phyloP scores from a whole-genome alignment of 2,329 filamentous ascomycete species.

The Ascochyta pisi region DNA sequence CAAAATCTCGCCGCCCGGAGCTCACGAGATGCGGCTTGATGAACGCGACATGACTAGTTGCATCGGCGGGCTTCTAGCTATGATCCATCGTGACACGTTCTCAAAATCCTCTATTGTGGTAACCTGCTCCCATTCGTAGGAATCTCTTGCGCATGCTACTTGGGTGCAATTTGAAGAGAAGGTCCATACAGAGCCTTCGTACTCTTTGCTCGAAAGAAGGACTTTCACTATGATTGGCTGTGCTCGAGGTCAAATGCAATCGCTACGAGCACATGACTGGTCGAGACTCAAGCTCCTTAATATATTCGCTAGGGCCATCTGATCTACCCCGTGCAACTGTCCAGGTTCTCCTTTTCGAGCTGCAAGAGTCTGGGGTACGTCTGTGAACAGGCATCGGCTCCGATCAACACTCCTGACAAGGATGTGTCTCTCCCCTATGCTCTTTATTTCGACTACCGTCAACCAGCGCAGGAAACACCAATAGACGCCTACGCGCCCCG shows the following conservation, averaged over 20 bases:
- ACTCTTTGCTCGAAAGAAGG: neutral
- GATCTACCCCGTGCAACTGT: slow-evolving; percentile 30
- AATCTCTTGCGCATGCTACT: neutral
- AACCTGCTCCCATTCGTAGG: neutral
- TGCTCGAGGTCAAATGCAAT: slow-evolving; percentile 4
- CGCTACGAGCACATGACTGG: slow-evolving; percentile 30
- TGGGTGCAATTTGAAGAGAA: neutral
- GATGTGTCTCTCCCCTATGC: slow-evolving; percentile 17
- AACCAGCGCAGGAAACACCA: neutral
- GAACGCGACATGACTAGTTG: neutral
- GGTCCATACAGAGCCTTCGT: neutral
- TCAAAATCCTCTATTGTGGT: neutral
- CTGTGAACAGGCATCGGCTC: slow-evolving; percentile 27
- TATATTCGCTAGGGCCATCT: slow-evolving; percentile 29
- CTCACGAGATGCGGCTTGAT: neutral
- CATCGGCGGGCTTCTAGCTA: neutral
- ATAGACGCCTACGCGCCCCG: slow-evolving; percentile 7
- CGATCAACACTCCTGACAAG: slow-evolving; percentile 21
- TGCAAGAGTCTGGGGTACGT: slow-evolving; percentile 20
- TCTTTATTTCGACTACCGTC: slow-evolving; percentile 23
- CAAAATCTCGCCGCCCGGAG: neutral
- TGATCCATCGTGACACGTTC: neutral
- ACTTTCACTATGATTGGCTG: neutral
- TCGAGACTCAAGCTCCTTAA: slow-evolving; percentile 22
- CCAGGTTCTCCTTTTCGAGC: slow-evolving; percentile 7